Conservation (phyloP, 352 stramenopile species). For the Globisporangium recalcitrans region DNA sequence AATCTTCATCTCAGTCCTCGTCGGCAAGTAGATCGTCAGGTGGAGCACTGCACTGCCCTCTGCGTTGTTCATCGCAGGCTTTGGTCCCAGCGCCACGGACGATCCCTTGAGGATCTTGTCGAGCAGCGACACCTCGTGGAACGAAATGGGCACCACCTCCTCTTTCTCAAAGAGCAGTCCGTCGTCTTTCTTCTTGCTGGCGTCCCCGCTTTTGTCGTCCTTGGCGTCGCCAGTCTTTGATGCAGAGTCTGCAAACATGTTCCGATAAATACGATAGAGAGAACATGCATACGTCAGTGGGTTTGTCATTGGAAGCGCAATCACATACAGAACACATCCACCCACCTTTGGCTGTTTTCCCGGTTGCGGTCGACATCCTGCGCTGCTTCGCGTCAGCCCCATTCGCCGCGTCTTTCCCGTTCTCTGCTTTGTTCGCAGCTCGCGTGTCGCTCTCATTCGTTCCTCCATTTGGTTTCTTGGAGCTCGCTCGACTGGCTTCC, state of each 20-base stretch:
- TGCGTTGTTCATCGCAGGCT: conserved; percentile 41
- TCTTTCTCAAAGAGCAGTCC: conserved; percentile 71
- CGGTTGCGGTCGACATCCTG: conserved; percentile 2
- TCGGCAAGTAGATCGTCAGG: conserved; percentile 83
- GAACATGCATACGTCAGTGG: background rate
- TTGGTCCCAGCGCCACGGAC: conserved; percentile 38
- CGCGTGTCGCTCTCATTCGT: conserved; percentile 3
- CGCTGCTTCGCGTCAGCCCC: conserved; percentile 13
- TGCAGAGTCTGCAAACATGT: background rate
- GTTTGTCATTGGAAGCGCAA: background rate
- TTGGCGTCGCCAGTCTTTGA: conserved; percentile 7
- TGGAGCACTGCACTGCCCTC: conserved; percentile 67
- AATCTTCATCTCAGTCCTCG: conserved; percentile 83
- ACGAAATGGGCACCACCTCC: conserved; percentile 50
- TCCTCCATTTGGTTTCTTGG: conserved; percentile 14
- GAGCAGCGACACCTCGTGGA: conserved; percentile 66
- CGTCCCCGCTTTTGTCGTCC: conserved; percentile 15
- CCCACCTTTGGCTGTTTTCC: conserved; percentile 18
- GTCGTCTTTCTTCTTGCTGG: conserved; percentile 27
- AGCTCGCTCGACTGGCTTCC: conserved; percentile 14
- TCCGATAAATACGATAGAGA: background rate
- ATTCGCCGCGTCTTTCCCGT: conserved; percentile 6
- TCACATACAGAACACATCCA: too few relatives aligned
- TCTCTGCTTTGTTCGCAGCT: conserved; percentile 17
- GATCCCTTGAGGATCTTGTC: conserved; percentile 73